phyloP scores from a whole-genome alignment of 495 filamentous ascomycete species.

The Aspergillus steynii region DNA sequence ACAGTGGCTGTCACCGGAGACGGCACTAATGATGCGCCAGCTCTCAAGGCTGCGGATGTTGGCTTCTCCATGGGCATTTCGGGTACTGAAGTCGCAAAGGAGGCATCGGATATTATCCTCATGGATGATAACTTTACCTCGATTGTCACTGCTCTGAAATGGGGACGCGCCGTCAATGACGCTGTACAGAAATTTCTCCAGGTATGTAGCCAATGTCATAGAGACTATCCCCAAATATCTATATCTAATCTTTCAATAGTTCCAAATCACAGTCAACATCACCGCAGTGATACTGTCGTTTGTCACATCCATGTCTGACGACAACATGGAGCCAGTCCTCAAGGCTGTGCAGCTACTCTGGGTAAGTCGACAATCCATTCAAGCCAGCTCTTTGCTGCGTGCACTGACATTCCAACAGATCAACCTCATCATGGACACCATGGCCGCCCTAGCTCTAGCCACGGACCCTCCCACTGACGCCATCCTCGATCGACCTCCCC shows the following conservation, averaged over 20 bases:
- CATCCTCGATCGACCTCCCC: conserved; percentile 70
- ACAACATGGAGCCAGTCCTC: conserved; percentile 61
- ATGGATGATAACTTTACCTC: conserved; percentile 84
- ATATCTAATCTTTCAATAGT: conserved; percentile 79
- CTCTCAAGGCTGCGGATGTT: conserved; percentile 81
- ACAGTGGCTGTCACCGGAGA: conserved; percentile 93
- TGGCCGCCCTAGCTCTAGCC: conserved; percentile 74
- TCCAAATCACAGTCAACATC: conserved; percentile 39
- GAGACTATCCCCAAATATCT: no score
- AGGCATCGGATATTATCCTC: conserved; percentile 78
- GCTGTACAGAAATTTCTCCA: conserved; percentile 80
- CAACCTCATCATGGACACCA: conserved; percentile 53
- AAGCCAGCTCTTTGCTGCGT: no score
- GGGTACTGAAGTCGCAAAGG: conserved; percentile 74
- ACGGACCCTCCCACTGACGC: conserved; percentile 72
- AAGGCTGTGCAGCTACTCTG: conserved; percentile 80
- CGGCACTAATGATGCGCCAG: conserved; percentile 90
- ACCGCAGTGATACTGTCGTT: conserved; percentile 73
- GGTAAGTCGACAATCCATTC: conserved; percentile 22
- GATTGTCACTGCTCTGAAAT: conserved; percentile 77
- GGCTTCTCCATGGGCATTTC: conserved; percentile 67
- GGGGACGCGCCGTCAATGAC: conserved; percentile 83
- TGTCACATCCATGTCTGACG: conserved; percentile 65
- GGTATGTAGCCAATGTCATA: no score
- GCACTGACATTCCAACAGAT: neutral